Evolutionary conservation across 2,329 filamentous ascomycete genomes (phyloP), one percentile per base, ranked within the genome.

Genomic region (Colletotrichum lentis): DNA sequence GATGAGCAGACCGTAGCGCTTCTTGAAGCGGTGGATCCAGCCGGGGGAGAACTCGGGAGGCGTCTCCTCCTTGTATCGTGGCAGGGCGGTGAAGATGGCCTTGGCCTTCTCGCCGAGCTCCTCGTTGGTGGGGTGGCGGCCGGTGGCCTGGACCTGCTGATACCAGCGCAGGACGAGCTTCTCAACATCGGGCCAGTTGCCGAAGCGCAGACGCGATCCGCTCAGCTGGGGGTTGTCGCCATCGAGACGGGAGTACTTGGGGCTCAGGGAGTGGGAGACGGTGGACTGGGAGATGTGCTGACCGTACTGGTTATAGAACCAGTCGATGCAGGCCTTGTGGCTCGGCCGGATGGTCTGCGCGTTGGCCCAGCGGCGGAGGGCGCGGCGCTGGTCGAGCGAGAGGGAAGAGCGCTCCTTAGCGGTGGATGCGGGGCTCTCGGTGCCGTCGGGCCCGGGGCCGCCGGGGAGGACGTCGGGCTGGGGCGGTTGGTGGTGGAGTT

Each of bases 21-120:
- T 88, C 77, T 89, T 89, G 78, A 89, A 89, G 43, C 86, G 82
- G 72, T 89, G 86, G 66, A 89, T 88, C 86, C 86, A 89, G 47
- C 86, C 86, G 0, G 86, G 86, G 0, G 86, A 88, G 74, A 89
- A 89, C 75, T 89, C 86, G 54, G 86, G 86, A 1, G 86, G 79
- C n/a, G 77, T 77, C 74, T 88, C 85, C 71, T 86, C 86, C 74
- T 86, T 87, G 76, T 89, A 88, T 20, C 86, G 84, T 18, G 86
- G 86, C 35, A 89, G 79, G 72, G 86, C 83, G 50, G 78, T 78
- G 75, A 88, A 89, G 71, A 89, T 87, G 65, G 78, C 74, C 74
- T 88, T 88, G 50, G 86, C 86, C 78, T 88, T 88, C 41, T 88
- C 86, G 69, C 85, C 86, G 3, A 89, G 80, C 76, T 88, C 86